Evolutionary conservation across 257 asterid genomes (phyloP).

Genomic region (Nicotiana attenuata): DNA sequence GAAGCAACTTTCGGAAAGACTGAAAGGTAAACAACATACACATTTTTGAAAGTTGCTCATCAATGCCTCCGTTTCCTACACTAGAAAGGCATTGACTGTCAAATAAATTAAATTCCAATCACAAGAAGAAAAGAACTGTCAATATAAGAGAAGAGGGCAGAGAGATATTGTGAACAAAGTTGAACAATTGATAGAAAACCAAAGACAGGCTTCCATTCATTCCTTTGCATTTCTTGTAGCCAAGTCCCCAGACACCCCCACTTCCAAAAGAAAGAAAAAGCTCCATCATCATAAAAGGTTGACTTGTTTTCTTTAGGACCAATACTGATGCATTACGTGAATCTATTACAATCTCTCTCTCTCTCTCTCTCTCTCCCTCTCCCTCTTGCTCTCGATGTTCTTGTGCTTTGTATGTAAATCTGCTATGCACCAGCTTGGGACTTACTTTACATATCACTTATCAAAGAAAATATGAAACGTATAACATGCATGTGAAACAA

Average conservation of each 20-base stretch:
- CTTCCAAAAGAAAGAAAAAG: not conserved
- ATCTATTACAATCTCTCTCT: too few relatives aligned
- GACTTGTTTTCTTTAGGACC: not conserved
- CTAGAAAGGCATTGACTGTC: conserved; percentile 38
- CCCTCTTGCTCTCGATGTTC: not conserved
- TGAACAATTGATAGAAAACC: not conserved
- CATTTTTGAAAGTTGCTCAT: conserved; percentile 68
- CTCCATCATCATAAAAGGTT: not conserved
- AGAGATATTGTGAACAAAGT: not conserved
- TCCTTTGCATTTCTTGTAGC: not conserved
- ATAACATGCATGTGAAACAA: not conserved
- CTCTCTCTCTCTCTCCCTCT: too few relatives aligned
- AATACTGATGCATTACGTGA: too few relatives aligned
- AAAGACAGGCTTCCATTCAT: not conserved
- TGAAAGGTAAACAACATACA: conserved; percentile 78
- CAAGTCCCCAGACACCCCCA: not conserved
- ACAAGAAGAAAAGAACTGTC: conserved; percentile 3
- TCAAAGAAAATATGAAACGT: not conserved
- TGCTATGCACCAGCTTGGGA: not conserved
- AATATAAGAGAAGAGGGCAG: not conserved
- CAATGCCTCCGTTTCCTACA: conserved; percentile 48
- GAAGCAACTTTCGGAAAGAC: conserved; percentile 82
- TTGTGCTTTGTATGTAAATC: not conserved
- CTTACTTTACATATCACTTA: not conserved
- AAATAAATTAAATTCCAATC: not conserved